Percentiles rank a stretch among this genome's conserved stretches.
These are phyloP conservation scores for Aspergillus bertholletiae DNA, from an alignment of 495 filamentous ascomycete species.

Conservation along the genomic window DNA sequence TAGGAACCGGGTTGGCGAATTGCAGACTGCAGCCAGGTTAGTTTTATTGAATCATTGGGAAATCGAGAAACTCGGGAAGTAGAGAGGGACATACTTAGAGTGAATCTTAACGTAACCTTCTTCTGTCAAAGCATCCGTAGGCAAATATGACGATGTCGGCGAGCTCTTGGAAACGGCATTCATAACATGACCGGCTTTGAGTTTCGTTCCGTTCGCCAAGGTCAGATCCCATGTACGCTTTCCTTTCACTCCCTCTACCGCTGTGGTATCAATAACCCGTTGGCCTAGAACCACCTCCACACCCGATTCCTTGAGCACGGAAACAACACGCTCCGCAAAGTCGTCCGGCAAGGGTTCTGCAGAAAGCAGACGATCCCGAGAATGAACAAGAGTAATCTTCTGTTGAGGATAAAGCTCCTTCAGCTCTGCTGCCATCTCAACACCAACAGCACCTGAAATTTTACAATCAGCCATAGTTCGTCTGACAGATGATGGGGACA, in stretches of 20 bases:
- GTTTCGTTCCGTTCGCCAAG: constrained; percentile 50
- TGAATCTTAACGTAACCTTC: constrained; percentile 57
- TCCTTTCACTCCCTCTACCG: constrained; percentile 24
- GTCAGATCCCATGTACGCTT: constrained; percentile 48
- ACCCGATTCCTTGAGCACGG: constrained; percentile 48
- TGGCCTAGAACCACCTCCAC: constrained; percentile 53
- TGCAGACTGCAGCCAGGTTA: constrained; percentile 29
- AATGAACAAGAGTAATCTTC: constrained; percentile 65
- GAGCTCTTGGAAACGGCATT: constrained; percentile 55
- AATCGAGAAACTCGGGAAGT: too few species aligned
- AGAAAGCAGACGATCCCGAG: constrained; percentile 57
- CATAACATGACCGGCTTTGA: constrained; percentile 54
- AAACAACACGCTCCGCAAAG: constrained; percentile 52
- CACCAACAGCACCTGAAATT: constrained; percentile 57
- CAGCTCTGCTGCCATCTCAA: constrained; percentile 69
- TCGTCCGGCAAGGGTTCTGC: constrained; percentile 64
- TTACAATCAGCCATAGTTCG: constrained; percentile 10
- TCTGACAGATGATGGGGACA: constrained; percentile 18
- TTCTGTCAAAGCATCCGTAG: constrained; percentile 40
- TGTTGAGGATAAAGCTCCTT: constrained; percentile 54
- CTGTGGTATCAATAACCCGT: constrained; percentile 41
- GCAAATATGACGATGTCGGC: constrained; percentile 54
- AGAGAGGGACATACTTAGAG: constrained; percentile 35
- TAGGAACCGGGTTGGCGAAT: constrained; percentile 44
- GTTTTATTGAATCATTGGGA: too few species aligned